phyloP scores from a whole-genome alignment of 2,329 filamentous ascomycete genomes.

The Trichoderma aggressivum region DNA sequence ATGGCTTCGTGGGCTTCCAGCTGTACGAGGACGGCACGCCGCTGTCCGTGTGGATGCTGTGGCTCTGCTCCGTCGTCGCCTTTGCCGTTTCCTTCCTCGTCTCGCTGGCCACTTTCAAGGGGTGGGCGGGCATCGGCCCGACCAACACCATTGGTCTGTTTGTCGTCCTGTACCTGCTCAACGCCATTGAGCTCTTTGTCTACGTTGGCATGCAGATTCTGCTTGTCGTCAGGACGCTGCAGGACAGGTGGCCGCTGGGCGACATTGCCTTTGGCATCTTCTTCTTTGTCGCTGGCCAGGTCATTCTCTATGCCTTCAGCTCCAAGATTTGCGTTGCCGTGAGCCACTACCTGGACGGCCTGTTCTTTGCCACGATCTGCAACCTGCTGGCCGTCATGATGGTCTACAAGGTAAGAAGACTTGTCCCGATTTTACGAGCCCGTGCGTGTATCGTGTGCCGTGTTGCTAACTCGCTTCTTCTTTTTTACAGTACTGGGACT shows the following conservation, averaged over 20 bases:
- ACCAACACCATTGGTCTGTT: slow-evolving; percentile 87
- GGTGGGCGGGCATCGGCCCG: slow-evolving; percentile 80
- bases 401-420: slow-evolving; percentile 82
- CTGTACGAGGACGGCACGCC: slow-evolving; percentile 96
- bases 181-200: slow-evolving; percentile 78
- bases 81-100: slow-evolving; percentile 86
- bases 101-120: slow-evolving; percentile 87
- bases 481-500: slow-evolving; percentile 95
- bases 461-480: slow-evolving; percentile 14
- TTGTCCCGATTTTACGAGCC: background rate
- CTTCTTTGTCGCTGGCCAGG: slow-evolving; percentile 89
- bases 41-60: slow-evolving; percentile 88
- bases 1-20: slow-evolving; percentile 97
- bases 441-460: background rate
- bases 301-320: slow-evolving; percentile 88
- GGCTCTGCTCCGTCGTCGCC: slow-evolving; percentile 72
- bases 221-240: slow-evolving; percentile 81
- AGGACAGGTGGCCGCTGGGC: slow-evolving; percentile 92
- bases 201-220: slow-evolving; percentile 87
- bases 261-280: slow-evolving; percentile 87
- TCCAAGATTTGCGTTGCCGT: slow-evolving; percentile 77
- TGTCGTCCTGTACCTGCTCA: slow-evolving; percentile 86
- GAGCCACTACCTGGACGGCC: slow-evolving; percentile 88
- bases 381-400: slow-evolving; percentile 98
- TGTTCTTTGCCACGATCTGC: slow-evolving; percentile 92